Evolutionary conservation across 495 filamentous ascomycete species (phyloP).

Genomic region (Rusavskia elegans): DNA sequence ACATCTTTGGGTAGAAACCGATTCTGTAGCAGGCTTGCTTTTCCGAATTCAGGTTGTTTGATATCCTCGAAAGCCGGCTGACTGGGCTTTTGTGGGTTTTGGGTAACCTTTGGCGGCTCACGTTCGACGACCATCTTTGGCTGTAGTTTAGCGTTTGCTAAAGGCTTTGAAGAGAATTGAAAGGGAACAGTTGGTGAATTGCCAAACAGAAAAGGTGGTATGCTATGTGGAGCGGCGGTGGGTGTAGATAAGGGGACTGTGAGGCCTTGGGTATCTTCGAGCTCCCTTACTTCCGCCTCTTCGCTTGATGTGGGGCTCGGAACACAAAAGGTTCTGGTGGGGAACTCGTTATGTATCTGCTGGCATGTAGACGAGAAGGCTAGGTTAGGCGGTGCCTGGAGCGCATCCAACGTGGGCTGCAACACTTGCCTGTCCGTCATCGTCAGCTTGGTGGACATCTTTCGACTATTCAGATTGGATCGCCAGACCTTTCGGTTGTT

Average conservation of each 20-base stretch:
- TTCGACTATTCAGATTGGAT: too few relatives aligned
- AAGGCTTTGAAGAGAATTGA: not conserved
- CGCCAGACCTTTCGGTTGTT: too few relatives aligned
- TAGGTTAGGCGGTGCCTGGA: not conserved
- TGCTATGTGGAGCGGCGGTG: too few relatives aligned
- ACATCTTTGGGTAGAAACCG: constrained; percentile 25
- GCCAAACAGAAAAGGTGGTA: too few relatives aligned
- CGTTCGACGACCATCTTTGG: constrained; percentile 13
- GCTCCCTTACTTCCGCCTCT: constrained; percentile 1
- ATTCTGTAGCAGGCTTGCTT: constrained; percentile 32
- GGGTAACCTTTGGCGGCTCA: constrained; percentile 11
- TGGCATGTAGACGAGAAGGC: not conserved
- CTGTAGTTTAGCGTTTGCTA: not conserved
- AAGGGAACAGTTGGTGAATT: too few relatives aligned
- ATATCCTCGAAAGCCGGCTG: constrained; percentile 2
- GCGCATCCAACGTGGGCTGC: not conserved
- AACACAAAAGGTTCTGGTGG: not conserved
- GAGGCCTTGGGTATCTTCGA: not conserved
- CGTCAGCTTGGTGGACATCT: not conserved
- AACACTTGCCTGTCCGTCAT: not conserved
- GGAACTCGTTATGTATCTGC: not conserved
- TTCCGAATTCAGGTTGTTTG: constrained; percentile 40
- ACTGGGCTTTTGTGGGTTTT: not conserved
- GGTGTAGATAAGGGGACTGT: too few relatives aligned
- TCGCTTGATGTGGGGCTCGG: constrained; percentile 5